Conservation (phyloP, 2,329 filamentous ascomycete species). For the Apiospora sp. region DNA sequence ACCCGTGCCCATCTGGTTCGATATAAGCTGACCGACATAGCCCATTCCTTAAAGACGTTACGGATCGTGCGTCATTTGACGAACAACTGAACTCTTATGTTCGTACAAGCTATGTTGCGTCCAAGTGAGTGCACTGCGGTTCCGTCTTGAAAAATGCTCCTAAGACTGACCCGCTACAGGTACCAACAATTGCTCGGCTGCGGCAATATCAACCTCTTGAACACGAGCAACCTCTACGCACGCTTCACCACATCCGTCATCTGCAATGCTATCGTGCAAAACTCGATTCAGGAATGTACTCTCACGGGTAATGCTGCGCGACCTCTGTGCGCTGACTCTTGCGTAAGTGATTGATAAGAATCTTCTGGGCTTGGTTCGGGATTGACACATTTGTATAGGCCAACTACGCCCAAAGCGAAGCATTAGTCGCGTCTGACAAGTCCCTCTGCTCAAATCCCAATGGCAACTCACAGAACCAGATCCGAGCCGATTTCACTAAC, state of each 20-base stretch:
- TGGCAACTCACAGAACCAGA: slow-evolving; percentile 73
- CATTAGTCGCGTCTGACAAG: slow-evolving; percentile 78
- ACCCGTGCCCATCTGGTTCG: slow-evolving; percentile 29
- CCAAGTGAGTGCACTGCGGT: slow-evolving; percentile 67
- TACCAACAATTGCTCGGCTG: slow-evolving; percentile 86
- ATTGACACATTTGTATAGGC: slow-evolving; percentile 57
- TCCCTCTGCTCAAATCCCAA: slow-evolving; percentile 74
- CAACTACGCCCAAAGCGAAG: slow-evolving; percentile 87
- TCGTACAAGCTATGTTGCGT: slow-evolving; percentile 74
- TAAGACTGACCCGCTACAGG: slow-evolving; percentile 56
- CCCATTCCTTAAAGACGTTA: slow-evolving; percentile 86
- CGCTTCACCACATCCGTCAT: slow-evolving; percentile 91
- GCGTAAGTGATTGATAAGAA: slow-evolving; percentile 61
- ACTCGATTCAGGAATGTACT: slow-evolving; percentile 75
- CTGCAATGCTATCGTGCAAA: slow-evolving; percentile 94
- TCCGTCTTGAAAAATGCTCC: slow-evolving; percentile 5
- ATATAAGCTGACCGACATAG: slow-evolving; percentile 43
- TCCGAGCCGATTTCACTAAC: slow-evolving; percentile 90
- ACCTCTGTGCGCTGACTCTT: slow-evolving; percentile 89
- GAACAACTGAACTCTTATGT: slow-evolving; percentile 76
- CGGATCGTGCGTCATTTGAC: slow-evolving; percentile 80
- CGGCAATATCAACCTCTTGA: slow-evolving; percentile 75
- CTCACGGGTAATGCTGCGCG: slow-evolving; percentile 69
- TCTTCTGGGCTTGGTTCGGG: slow-evolving; percentile 36
- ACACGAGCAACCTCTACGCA: slow-evolving; percentile 85